Evolutionary conservation across 169 alveolate species (phyloP).

Genomic region (Cryptosporidium ryanae): DNA sequence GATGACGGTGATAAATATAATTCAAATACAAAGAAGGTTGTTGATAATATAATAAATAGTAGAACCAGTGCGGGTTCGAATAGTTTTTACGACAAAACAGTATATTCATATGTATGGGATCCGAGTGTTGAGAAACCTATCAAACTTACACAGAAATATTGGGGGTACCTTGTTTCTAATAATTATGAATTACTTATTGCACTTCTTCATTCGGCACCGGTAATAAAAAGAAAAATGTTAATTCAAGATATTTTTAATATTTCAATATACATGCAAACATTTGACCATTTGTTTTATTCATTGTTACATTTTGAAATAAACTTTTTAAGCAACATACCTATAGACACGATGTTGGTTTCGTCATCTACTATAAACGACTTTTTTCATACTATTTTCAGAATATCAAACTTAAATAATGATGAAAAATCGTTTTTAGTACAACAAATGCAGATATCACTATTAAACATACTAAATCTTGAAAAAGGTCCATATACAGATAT

Average conservation of each 20-base stretch:
- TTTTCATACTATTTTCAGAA: constrained; percentile 35
- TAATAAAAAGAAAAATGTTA: constrained; percentile 21
- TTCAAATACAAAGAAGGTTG: neutral
- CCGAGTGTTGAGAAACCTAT: constrained; percentile 60
- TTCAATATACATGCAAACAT: constrained; percentile 60
- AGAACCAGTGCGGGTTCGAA: neutral
- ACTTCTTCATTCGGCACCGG: constrained; percentile 53
- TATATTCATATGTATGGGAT: constrained; percentile 9
- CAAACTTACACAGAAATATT: constrained; percentile 43
- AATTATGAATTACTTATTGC: constrained; percentile 57
- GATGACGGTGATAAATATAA: neutral
- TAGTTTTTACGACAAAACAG: no score
- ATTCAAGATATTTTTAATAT: constrained; percentile 39
- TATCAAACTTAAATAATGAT: constrained; percentile 3
- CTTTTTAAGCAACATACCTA: constrained; percentile 59
- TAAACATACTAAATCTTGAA: constrained; percentile 1
- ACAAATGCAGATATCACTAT: constrained; percentile 35
- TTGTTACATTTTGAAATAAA: constrained; percentile 42
- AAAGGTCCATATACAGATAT: constrained; percentile 23
- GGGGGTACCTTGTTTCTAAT: constrained; percentile 32
- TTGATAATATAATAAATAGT: constrained; percentile 13
- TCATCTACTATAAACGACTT: constrained; percentile 66
- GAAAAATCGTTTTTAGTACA: constrained; percentile 43
- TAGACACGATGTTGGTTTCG: constrained; percentile 43
- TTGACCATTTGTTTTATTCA: constrained; percentile 54